phyloP scores from a whole-genome alignment of 345 rosid species.

The Heritiera fomes region DNA sequence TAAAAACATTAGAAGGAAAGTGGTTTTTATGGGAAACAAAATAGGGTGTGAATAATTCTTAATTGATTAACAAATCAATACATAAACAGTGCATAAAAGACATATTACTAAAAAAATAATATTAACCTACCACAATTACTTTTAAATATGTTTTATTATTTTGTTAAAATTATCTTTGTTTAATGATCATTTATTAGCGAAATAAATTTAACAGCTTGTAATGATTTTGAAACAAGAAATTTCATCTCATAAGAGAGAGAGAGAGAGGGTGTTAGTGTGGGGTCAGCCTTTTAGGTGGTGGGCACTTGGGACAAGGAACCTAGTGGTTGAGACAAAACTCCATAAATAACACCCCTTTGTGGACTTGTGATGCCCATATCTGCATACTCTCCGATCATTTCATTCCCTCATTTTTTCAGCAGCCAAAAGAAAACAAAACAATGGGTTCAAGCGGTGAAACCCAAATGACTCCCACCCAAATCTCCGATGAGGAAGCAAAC shows the following conservation, averaged over 20 bases:
- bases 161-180: no score
- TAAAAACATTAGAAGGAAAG: neutral
- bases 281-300: neutral
- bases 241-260: neutral
- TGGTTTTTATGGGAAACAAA: neutral
- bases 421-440: neutral
- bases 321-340: neutral
- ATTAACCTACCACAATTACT: no score
- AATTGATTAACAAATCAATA: no score
- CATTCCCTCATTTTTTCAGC: neutral
- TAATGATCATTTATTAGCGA: no score
- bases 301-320: neutral
- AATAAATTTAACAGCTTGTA: no score
- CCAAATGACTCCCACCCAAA: conserved; percentile 66
- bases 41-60: no score
- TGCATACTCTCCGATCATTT: neutral
- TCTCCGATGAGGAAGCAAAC: conserved; percentile 72
- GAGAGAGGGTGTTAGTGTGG: neutral
- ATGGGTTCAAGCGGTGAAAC: conserved; percentile 74
- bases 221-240: no score
- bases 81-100: no score
- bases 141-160: no score
- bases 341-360: neutral
- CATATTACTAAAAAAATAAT: no score
- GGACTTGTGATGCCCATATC: neutral